Percentiles rank a stretch among this genome's conserved stretches.
These are phyloP conservation scores for Lactarius hatsudake DNA, from an alignment of 768 basidiomycete species.

Conservation along the genomic window DNA sequence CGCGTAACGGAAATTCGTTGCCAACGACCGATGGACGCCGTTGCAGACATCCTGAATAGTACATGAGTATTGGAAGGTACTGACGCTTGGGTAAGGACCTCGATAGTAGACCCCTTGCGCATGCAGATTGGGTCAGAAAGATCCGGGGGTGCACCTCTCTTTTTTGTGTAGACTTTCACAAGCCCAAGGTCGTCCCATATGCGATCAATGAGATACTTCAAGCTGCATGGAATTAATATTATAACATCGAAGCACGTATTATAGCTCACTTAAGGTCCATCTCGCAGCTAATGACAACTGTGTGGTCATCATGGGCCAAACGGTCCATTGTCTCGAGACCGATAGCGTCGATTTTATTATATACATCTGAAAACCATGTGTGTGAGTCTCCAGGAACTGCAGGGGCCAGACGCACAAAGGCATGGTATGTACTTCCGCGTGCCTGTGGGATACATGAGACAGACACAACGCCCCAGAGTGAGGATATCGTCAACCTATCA, in stretches of 20 bases:
- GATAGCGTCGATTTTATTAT: conserved; percentile 95
- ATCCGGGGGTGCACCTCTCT: conserved; percentile 92
- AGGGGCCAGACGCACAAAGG: conserved; percentile 55
- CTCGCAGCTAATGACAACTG: conserved; percentile 96
- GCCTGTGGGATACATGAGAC: conserved; percentile 41
- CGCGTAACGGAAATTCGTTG: conserved; percentile 89
- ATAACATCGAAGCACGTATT: not conserved
- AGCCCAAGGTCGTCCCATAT: conserved; percentile 80
- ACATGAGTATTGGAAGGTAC: conserved; percentile 1
- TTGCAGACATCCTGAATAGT: conserved; percentile 74
- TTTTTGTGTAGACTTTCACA: conserved; percentile 95
- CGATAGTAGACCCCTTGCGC: conserved; percentile 88
- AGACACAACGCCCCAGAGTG: conserved; percentile 2
- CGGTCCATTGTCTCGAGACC: conserved; percentile 82
- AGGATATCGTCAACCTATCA: conserved; percentile 60
- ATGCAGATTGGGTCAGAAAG: conserved; percentile 87
- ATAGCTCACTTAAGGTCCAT: conserved; percentile 77
- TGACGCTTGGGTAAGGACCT: conserved; percentile 46
- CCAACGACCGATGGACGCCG: conserved; percentile 87
- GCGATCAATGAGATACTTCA: conserved; percentile 70
- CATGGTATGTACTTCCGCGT: conserved; percentile 95
- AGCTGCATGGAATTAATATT: conserved; percentile 38
- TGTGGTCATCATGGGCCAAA: conserved; percentile 74
- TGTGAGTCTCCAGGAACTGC: conserved; percentile 2
- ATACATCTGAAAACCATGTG: conserved; percentile 60